Evolutionary conservation across 176 grass and related monocot genomes (phyloP), one percentile per base, ranked within the genome.

Genomic region (Saccharum spontaneum): DNA sequence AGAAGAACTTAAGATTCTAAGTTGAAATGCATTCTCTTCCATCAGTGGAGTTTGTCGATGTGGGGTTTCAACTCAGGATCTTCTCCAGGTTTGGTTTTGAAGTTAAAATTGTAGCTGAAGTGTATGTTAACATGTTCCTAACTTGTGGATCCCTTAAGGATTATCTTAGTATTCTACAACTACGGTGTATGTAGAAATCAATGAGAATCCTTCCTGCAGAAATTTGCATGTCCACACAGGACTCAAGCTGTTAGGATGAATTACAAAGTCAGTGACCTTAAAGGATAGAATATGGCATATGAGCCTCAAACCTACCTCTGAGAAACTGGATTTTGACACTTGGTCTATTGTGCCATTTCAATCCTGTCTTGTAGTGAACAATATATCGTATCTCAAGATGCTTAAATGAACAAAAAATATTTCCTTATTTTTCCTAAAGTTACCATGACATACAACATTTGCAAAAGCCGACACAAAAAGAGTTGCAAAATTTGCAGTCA

Each of bases 211-310:
- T 81, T 33, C 38, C 76, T 16, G 23, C 59, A 28, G 4, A 55
- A 14, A 75, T 49, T 85, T 80, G 28, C 59, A 60, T 84, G 50
- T 70, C 28, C 52, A 37, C 38, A 70, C 41, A 49, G 13, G 70
- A 55, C 76, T 86, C 24, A 82, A 34, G 18, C 17, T 48, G 39
- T 57, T 85, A 65, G 33, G 16, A 70, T 64, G 83, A 70, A 34
- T 71, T 39, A 23, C 43, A 36, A 34, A 7, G 60, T 55, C 33
- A 64, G 57, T 8, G 54, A 23, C 6, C 64, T 85, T 61, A 16
- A 7, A 77, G 22, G 34, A 50, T 70, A 15, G 41, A 75, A 33
- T 77, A 13, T 82, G 34, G 6, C 40, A 52, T 83, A 20, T 71
- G 62, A 33, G 24, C 41, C 54, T 71, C 64, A 26, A 6, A 34